These are phyloP conservation scores for Amborella trichopoda DNA, from an alignment of 164 flowering plant genomes.

Conservation along the genomic window DNA sequence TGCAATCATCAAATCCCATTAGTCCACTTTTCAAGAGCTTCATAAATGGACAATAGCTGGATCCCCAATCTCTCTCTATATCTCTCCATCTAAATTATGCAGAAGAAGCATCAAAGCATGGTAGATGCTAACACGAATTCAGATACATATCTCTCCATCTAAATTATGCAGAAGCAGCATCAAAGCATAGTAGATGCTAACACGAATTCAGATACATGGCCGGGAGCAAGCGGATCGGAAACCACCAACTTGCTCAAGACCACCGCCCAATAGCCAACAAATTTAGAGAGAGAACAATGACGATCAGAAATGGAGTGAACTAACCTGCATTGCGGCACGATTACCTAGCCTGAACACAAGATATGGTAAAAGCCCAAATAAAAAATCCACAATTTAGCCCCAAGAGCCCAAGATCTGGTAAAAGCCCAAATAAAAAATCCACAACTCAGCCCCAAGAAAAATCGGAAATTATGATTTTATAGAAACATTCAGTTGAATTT, in stretches of 20 bases:
- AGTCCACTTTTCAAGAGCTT: background rate
- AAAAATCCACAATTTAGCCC: too few species aligned
- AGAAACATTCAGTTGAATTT: too few species aligned
- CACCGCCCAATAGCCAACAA: too few species aligned
- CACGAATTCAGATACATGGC: slow-evolving; percentile 35
- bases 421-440: too few species aligned
- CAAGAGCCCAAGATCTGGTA: background rate
- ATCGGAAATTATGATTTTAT: background rate
- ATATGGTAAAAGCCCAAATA: background rate
- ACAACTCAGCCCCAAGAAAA: background rate
- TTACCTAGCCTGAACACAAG: background rate
- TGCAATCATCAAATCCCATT: too few species aligned
- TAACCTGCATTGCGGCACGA: background rate
- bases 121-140: background rate
- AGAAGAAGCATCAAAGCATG: background rate
- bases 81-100: background rate
- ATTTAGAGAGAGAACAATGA: background rate
- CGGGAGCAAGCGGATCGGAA: slow-evolving; percentile 50
- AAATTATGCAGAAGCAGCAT: background rate
- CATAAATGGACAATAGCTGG: background rate
- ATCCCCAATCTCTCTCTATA: background rate
- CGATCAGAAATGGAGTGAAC: background rate
- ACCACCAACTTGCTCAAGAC: slow-evolving; percentile 40
- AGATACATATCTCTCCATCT: slow-evolving; percentile 18
- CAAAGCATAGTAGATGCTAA: background rate